phyloP scores from a whole-genome alignment of 805 yeast genomes.

The Komagataella ulmi region DNA sequence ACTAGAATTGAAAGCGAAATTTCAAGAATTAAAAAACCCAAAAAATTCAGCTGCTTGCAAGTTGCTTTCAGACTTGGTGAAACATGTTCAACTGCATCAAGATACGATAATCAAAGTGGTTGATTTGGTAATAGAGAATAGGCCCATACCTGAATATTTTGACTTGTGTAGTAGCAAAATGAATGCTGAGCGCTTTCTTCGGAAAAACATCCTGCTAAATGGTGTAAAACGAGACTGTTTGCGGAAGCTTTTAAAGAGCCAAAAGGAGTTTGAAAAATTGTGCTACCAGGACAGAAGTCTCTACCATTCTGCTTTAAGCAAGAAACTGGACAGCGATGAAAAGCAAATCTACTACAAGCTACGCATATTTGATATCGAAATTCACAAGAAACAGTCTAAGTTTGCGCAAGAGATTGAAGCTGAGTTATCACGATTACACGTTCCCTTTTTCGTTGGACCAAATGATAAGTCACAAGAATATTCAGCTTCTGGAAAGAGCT shows the following conservation, averaged over 20 bases:
- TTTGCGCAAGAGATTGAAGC: not conserved
- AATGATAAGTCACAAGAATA: not conserved
- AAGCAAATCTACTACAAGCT: not conserved
- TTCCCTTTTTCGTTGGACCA: not conserved
- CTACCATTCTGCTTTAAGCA: not conserved
- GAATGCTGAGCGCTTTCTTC: not conserved
- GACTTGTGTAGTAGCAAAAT: not conserved
- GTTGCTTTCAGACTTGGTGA: not conserved
- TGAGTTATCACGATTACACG: not conserved
- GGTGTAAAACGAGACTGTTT: not conserved
- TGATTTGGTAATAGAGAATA: not conserved
- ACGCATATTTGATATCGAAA: not conserved
- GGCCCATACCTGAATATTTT: not conserved
- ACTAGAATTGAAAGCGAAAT: not conserved
- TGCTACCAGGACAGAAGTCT: not conserved
- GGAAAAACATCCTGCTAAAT: not conserved
- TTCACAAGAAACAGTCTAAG: not conserved
- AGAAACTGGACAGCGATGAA: not conserved
- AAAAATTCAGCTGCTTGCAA: not conserved
- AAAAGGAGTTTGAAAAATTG: not conserved
- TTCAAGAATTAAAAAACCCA: not conserved
- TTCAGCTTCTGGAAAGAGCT: not conserved
- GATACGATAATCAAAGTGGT: not conserved
- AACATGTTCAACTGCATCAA: not conserved
- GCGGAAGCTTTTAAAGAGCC: not conserved